Percentiles rank a stretch among this genome's conserved stretches.
Conservation (phyloP, 75 land plant genomes). For the Ceratopteris richardii region DNA sequence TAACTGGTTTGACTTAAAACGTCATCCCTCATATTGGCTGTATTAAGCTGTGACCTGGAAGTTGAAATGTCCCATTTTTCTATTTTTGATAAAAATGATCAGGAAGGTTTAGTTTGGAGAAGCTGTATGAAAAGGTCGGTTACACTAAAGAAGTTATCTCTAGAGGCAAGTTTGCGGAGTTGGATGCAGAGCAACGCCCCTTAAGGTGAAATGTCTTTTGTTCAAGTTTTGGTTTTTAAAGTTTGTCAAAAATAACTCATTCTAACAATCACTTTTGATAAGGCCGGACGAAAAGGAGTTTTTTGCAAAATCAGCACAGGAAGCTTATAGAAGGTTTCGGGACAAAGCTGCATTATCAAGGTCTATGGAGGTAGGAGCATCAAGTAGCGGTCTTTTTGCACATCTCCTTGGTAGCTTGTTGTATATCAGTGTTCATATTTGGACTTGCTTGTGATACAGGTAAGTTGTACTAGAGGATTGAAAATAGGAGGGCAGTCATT, state of each 20-base stretch:
- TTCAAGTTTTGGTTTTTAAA: background rate
- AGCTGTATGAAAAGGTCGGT: conserved; percentile 84
- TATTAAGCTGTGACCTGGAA: too few species aligned
- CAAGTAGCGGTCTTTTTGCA: too few species aligned
- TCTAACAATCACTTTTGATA: background rate
- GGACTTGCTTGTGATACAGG: too few species aligned
- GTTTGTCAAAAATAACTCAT: too few species aligned
- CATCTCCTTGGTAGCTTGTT: too few species aligned
- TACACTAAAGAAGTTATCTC: conserved; percentile 91
- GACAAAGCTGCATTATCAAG: conserved; percentile 94
- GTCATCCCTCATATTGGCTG: too few species aligned
- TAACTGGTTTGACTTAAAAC: conserved; percentile 52
- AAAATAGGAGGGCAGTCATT: too few species aligned
- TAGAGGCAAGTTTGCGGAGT: conserved; percentile 82
- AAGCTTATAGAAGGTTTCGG: conserved; percentile 68
- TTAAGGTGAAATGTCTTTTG: conserved; percentile 42
- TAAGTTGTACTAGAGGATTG: too few species aligned
- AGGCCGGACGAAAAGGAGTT: conserved; percentile 93
- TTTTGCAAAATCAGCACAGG: conserved; percentile 68
- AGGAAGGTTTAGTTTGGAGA: conserved; percentile 68
- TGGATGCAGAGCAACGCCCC: conserved; percentile 85
- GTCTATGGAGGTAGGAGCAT: conserved; percentile 68
- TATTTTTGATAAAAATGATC: background rate
- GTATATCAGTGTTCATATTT: too few species aligned
- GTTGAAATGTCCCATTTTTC: background rate